phyloP scores from a whole-genome alignment of 192 early-diverging fungal genomes.

The Spizellomyces sp. region DNA sequence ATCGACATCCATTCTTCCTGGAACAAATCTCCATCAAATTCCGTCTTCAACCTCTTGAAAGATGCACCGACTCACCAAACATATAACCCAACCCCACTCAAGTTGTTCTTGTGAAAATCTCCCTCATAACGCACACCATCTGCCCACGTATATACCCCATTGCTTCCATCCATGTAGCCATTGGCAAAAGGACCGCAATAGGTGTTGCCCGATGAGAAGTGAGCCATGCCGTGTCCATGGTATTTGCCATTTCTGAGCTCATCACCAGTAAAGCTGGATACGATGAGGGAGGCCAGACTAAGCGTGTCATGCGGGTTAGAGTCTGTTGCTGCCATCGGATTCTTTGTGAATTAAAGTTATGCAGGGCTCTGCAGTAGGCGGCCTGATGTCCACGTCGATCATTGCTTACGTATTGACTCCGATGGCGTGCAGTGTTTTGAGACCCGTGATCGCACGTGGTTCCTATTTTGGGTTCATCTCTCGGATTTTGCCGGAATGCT shows the following conservation, averaged over 20 bases:
- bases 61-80: conserved; percentile 37
- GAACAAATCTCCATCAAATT: background rate
- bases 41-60: background rate
- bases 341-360: too few relatives aligned
- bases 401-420: too few relatives aligned
- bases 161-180: conserved; percentile 47
- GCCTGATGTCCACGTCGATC: too few relatives aligned
- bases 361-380: too few relatives aligned
- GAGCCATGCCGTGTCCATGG: conserved; percentile 34
- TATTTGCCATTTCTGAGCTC: conserved; percentile 12
- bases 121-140: conserved; percentile 49
- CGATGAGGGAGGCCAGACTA: conserved; percentile 21
- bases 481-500: background rate
- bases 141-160: conserved; percentile 46
- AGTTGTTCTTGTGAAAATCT: conserved; percentile 49
- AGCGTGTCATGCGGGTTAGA: background rate
- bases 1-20: conserved; percentile 49
- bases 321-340: background rate
- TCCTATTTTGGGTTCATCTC: background rate
- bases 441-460: background rate
- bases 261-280: conserved; percentile 15
- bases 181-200: conserved; percentile 43
- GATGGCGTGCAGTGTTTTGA: too few relatives aligned
- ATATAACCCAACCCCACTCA: conserved; percentile 45
- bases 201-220: conserved; percentile 40